Percentiles rank a stretch among this genome's conserved stretches.
These are phyloP conservation scores for Colletotrichum sidae DNA, from an alignment of 2,329 filamentous ascomycete species.

Conservation along the genomic window DNA sequence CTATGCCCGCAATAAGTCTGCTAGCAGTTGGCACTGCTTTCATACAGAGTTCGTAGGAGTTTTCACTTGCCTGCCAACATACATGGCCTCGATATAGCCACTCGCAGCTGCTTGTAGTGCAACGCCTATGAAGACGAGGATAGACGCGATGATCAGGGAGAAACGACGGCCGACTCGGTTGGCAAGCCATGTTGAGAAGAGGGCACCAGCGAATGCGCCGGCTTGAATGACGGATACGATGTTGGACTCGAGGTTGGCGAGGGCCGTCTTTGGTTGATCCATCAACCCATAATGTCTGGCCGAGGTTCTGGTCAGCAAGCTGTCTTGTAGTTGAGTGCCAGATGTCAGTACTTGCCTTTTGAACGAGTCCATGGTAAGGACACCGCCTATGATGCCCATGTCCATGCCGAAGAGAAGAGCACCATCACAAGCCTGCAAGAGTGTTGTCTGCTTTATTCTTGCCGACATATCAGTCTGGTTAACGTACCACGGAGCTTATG, in stretches of 20 bases:
- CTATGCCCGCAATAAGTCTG: conserved; percentile 63
- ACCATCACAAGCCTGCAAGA: conserved; percentile 19
- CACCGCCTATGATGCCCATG: conserved; percentile 44
- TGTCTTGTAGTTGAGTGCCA: background rate
- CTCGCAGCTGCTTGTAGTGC: conserved; percentile 29
- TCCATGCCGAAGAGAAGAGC: conserved; percentile 44
- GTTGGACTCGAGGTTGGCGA: conserved; percentile 42
- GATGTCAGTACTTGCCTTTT: background rate
- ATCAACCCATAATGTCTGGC: conserved; percentile 42
- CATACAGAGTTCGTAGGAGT: conserved; percentile 37
- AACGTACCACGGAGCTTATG: conserved; percentile 67
- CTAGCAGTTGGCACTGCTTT: conserved; percentile 38
- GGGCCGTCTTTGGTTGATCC: conserved; percentile 18
- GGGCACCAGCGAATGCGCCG: conserved; percentile 42
- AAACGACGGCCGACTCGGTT: conserved; percentile 11
- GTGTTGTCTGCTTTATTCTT: background rate
- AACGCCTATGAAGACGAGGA: conserved; percentile 16
- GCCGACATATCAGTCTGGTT: background rate
- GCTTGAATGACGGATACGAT: conserved; percentile 46
- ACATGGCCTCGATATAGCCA: conserved; percentile 24
- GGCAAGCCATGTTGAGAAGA: conserved; percentile 37
- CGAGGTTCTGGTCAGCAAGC: background rate
- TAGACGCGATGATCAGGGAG: conserved; percentile 12
- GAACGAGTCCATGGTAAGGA: conserved; percentile 44
- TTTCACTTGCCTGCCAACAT: conserved; percentile 22